A percentile compares a stretch with the other conserved stretches of the same genome.
phyloP scores from a whole-genome alignment of 768 basidiomycete genomes.

The Panaeolus cyanescens region DNA sequence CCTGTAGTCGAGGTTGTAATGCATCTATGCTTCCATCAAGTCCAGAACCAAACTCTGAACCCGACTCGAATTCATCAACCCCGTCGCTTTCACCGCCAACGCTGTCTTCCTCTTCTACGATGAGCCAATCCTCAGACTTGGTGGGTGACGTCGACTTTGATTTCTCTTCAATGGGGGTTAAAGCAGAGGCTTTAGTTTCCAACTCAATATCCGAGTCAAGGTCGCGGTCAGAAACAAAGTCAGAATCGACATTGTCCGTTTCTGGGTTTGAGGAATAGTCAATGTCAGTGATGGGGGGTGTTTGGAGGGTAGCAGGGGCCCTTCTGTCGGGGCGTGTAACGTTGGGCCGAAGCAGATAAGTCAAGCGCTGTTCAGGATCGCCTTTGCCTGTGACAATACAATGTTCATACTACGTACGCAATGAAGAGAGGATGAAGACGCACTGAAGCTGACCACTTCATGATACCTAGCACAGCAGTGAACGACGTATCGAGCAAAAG shows the following conservation, averaged over 20 bases:
- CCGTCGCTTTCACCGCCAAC: constrained; percentile 15
- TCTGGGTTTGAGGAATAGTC: constrained; percentile 53
- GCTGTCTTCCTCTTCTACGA: constrained; percentile 15
- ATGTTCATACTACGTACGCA: not conserved
- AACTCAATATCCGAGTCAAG: constrained; percentile 50
- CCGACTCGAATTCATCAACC: constrained; percentile 23
- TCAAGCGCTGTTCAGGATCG: constrained; percentile 58
- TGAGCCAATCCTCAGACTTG: constrained; percentile 30
- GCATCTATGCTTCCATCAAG: constrained; percentile 18
- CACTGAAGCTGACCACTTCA: constrained; percentile 81
- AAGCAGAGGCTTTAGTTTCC: constrained; percentile 30
- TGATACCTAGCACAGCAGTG: constrained; percentile 84
- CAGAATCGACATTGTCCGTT: constrained; percentile 52
- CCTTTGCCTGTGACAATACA: constrained; percentile 52
- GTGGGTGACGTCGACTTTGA: constrained; percentile 18
- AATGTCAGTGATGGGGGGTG: constrained; percentile 73
- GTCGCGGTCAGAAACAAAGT: constrained; percentile 51
- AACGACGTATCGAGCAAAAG: constrained; percentile 78
- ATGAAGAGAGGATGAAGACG: constrained; percentile 26
- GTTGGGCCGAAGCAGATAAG: constrained; percentile 81
- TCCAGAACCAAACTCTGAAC: constrained; percentile 23
- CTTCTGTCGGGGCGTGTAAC: constrained; percentile 58
- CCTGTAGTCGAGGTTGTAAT: constrained; percentile 19
- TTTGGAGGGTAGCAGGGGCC: constrained; percentile 50
- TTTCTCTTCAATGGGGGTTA: constrained; percentile 28